Base-by-base conservation (phyloP, 345 rosid species). In the Firmiana major region DNA sequence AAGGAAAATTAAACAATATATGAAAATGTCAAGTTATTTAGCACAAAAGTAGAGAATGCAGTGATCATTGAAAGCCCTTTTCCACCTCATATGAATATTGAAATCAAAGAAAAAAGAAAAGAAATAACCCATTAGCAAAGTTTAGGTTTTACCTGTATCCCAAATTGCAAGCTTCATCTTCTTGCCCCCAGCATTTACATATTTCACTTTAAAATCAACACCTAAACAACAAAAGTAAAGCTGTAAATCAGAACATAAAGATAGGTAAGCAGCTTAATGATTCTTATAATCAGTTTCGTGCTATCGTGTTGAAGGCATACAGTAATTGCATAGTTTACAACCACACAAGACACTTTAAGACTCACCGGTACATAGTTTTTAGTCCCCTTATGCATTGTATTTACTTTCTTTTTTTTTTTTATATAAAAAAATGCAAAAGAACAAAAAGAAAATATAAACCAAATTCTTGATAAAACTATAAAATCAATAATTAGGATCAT, bases 151-250 rank as follows among this genome's bases (percentile, higher is more conserved):
- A 93, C 98, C 99, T 31, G 98, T 95, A 73, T 95, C 98, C 98
- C 99, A 95, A 80, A 95, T 95, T n/a, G 98, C 99, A 84, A 95
- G 98, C 85, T 95, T 95, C 78, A 93, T 78, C 80, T 87, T 93
- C 80, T 91, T 93, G 36, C 91, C 99, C 10, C 95, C 96, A 76
- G 85, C 77, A 10, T 83, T 87, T 15, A 93, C 88, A 80, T 88
- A 83, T 85, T 95, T 95, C 55, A 91, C 92, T 89, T 95, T 93
- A 79, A 95, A 95, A 87, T 95, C 99, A 34, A 95, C 98, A 80
- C 99, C 99, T 93, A 10, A 42, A 59, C 9, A 15, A 75, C 63
- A 51, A 19, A 51, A 28, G 60, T 4, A 26, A 2, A 24, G n/a
- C 3, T 43, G 11, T 68, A 43, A 38, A 7, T 36, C 7, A 63